Conservation (phyloP, 2,329 filamentous ascomycete species). For the Colletotrichum sidae region DNA sequence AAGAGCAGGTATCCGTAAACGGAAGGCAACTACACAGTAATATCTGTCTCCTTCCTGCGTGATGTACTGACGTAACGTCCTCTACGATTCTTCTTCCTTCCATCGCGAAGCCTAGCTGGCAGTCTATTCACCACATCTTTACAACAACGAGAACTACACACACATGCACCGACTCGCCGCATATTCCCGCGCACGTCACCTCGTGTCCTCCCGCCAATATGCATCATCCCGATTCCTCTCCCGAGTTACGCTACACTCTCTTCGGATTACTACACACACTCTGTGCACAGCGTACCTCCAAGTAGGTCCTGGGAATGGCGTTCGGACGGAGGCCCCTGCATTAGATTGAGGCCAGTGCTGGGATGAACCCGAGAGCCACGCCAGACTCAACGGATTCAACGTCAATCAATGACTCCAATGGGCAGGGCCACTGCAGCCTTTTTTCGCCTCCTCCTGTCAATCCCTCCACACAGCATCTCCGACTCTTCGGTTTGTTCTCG, state of each 20-base stretch:
- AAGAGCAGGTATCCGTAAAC: too few relatives aligned
- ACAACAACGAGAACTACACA: too few relatives aligned
- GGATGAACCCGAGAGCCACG: conserved; percentile 25
- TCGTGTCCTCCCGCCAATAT: not conserved
- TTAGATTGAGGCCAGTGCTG: conserved; percentile 27
- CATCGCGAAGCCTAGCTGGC: too few relatives aligned
- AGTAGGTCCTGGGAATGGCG: too few relatives aligned
- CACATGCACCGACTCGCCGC: too few relatives aligned
- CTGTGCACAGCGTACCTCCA: too few relatives aligned
- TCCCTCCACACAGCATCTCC: not conserved
- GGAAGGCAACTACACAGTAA: too few relatives aligned
- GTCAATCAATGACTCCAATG: conserved; percentile 20
- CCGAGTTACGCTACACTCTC: not conserved
- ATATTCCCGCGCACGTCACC: too few relatives aligned
- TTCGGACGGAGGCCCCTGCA: conserved; percentile 32
- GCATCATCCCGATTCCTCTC: conserved; percentile 19
- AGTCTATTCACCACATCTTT: too few relatives aligned
- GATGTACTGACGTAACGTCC: too few relatives aligned
- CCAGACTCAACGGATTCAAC: conserved; percentile 26
- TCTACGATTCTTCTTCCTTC: too few relatives aligned
- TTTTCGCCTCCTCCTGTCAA: conserved; percentile 28
- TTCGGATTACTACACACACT: not conserved
- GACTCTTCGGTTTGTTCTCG: not conserved
- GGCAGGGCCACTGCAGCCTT: conserved; percentile 4
- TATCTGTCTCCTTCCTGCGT: too few relatives aligned